phyloP scores from a whole-genome alignment of 2,329 filamentous ascomycete genomes.

The Penicillium fuscoglaucum region DNA sequence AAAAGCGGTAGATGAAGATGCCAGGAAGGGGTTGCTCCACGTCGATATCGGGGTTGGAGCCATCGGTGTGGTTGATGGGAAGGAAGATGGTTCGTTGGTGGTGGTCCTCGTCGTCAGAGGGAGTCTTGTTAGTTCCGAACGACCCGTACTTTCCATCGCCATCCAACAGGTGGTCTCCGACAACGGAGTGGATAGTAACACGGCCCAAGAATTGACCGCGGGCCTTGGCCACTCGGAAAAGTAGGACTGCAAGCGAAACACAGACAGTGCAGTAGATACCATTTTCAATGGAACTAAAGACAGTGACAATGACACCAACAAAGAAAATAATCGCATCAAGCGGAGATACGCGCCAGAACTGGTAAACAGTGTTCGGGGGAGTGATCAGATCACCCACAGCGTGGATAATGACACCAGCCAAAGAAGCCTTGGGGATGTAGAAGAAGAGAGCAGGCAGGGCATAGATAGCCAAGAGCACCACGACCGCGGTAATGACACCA shows the following conservation, averaged over 20 bases:
- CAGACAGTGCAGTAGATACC: slow-evolving; percentile 87
- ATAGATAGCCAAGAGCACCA: slow-evolving; percentile 89
- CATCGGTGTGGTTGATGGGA: slow-evolving; percentile 82
- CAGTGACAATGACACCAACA: slow-evolving; percentile 81
- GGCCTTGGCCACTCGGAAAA: slow-evolving; percentile 82
- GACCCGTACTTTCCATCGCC: slow-evolving; percentile 63
- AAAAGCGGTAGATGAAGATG: slow-evolving; percentile 92
- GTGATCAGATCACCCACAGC: slow-evolving; percentile 92
- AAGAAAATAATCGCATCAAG: slow-evolving; percentile 92
- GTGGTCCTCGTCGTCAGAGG: slow-evolving; percentile 46
- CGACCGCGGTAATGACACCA: slow-evolving; percentile 79
- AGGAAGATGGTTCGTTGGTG: slow-evolving; percentile 77
- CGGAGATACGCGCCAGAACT: slow-evolving; percentile 92
- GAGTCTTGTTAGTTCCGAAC: slow-evolving; percentile 40
- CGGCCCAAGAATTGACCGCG: slow-evolving; percentile 80
- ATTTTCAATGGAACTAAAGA: slow-evolving; percentile 86
- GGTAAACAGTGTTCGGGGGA: slow-evolving; percentile 84
- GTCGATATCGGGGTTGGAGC: slow-evolving; percentile 80
- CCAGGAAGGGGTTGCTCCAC: slow-evolving; percentile 84
- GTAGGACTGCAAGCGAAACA: slow-evolving; percentile 72
- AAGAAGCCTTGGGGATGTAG: slow-evolving; percentile 80
- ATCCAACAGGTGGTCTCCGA: slow-evolving; percentile 71
- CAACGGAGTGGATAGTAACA: slow-evolving; percentile 79
- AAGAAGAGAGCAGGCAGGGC: slow-evolving; percentile 85
- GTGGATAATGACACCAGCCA: slow-evolving; percentile 91